Evolutionary conservation across 306 rosid species (phyloP).

Genomic region (Cicer pinnatifidum): DNA sequence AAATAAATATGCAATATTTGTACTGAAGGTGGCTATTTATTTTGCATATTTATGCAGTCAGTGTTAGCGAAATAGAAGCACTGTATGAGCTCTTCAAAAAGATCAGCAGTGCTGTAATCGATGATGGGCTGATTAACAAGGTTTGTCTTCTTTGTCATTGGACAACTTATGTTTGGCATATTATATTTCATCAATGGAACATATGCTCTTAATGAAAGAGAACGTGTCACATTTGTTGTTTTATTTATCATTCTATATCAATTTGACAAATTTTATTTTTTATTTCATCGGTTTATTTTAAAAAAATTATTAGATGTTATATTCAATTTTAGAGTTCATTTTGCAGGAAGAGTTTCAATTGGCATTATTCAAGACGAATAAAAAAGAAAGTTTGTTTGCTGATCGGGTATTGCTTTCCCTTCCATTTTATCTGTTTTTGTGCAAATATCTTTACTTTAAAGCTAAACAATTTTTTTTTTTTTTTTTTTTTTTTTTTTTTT

Average conservation of each 20-base stretch:
- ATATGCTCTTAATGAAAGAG: slow-evolving; percentile 14
- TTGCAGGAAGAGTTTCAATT: slow-evolving; percentile 95
- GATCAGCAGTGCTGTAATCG: slow-evolving; percentile 96
- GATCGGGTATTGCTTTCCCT: slow-evolving; percentile 76
- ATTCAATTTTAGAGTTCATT: slow-evolving; percentile 36
- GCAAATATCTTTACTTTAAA: neutral
- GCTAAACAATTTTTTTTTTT: no score
- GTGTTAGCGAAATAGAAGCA: slow-evolving; percentile 98
- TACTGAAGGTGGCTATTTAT: slow-evolving; percentile 23
- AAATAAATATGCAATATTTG: slow-evolving; percentile 1
- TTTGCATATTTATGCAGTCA: slow-evolving; percentile 63
- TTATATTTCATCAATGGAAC: slow-evolving; percentile 4
- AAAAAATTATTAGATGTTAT: slow-evolving; percentile 19
- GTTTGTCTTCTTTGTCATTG: slow-evolving; percentile 48
- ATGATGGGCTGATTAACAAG: slow-evolving; percentile 96
- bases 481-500: no score
- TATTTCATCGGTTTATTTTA: neutral
- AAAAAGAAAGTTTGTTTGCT: slow-evolving; percentile 94
- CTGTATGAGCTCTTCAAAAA: slow-evolving; percentile 96
- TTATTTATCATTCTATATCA: slow-evolving; percentile 1
- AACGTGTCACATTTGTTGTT: neutral
- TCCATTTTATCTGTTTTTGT: slow-evolving; percentile 22
- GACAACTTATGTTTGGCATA: slow-evolving; percentile 30
- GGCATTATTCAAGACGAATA: slow-evolving; percentile 94
- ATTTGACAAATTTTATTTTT: neutral